These are phyloP conservation scores for Phlyctochytrium planicorne DNA, from an alignment of 192 early-diverging fungal species.

Conservation along the genomic window DNA sequence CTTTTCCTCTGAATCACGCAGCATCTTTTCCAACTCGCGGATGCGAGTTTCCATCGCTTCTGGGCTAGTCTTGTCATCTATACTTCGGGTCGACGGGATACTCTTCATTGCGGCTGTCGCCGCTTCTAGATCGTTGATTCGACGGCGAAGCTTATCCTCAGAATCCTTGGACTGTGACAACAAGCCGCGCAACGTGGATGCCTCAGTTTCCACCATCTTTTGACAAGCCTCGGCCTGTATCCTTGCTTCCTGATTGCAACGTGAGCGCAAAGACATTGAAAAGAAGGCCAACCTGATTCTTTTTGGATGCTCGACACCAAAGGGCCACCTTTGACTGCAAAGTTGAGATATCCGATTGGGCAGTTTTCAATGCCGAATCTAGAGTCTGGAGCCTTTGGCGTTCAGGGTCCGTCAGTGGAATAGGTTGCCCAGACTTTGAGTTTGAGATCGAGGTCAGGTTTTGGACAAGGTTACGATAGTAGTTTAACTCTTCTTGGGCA, in stretches of 20 bases:
- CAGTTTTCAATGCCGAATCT: constrained; percentile 13
- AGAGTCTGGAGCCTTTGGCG: constrained; percentile 17
- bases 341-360: constrained; percentile 10
- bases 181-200: not conserved
- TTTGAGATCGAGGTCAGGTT: not conserved
- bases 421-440: not conserved
- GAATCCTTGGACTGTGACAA: not conserved
- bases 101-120: not conserved
- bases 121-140: constrained; percentile 5
- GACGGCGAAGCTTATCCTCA: constrained; percentile 5
- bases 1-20: constrained; percentile 5
- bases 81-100: not conserved
- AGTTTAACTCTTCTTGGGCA: constrained; percentile 22
- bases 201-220: constrained; percentile 19
- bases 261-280: not conserved
- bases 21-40: constrained; percentile 6
- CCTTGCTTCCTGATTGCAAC: constrained; percentile 29
- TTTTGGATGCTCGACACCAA: constrained; percentile 33
- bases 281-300: constrained; percentile 11
- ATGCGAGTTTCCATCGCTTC: not conserved
- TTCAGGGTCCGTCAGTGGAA: constrained; percentile 12
- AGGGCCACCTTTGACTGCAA: constrained; percentile 30
- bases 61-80: not conserved
- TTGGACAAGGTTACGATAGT: constrained; percentile 9
- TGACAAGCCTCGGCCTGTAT: constrained; percentile 33